Evolutionary conservation across 306 rosid genomes (phyloP).

Genomic region (Casuarina equisetifolia): DNA sequence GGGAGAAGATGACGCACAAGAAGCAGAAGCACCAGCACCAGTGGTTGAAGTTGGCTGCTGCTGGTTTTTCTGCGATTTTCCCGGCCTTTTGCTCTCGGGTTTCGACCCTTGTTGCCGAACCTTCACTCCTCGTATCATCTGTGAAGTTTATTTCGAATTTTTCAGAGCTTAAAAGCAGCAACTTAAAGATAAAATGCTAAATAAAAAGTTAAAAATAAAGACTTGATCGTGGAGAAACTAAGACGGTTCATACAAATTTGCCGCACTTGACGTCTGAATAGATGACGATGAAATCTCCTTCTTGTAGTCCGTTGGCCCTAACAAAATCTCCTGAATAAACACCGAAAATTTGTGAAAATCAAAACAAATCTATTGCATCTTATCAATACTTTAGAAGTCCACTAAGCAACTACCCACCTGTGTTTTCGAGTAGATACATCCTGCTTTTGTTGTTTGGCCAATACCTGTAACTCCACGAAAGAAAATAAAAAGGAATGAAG

Average conservation of each 20-base stretch:
- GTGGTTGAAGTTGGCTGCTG: slow-evolving; percentile 34
- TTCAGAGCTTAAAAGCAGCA: background rate
- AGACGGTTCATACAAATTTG: slow-evolving; percentile 63
- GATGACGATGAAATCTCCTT: slow-evolving; percentile 95
- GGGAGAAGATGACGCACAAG: slow-evolving; percentile 41
- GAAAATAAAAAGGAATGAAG: slow-evolving; percentile 12
- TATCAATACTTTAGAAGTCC: background rate
- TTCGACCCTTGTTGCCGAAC: slow-evolving; percentile 75
- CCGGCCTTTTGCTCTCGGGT: slow-evolving; percentile 59
- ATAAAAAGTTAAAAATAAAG: background rate
- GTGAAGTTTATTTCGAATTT: background rate
- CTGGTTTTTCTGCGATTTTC: slow-evolving; percentile 71
- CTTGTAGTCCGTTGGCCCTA: slow-evolving; percentile 98
- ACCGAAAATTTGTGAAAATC: background rate
- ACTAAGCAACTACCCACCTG: slow-evolving; percentile 49
- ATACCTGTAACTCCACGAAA: slow-evolving; percentile 71
- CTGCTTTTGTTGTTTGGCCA: slow-evolving; percentile 99
- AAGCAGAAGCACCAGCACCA: slow-evolving; percentile 36
- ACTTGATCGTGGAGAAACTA: background rate
- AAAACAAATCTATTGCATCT: background rate
- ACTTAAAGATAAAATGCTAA: background rate
- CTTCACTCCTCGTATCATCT: slow-evolving; percentile 98
- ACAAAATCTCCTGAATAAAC: slow-evolving; percentile 75
- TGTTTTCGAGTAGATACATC: slow-evolving; percentile 97
- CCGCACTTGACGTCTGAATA: slow-evolving; percentile 87